These are phyloP conservation scores for Pyrenopolyporus hunteri DNA, from an alignment of 495 filamentous ascomycete species.

Conservation along the genomic window DNA sequence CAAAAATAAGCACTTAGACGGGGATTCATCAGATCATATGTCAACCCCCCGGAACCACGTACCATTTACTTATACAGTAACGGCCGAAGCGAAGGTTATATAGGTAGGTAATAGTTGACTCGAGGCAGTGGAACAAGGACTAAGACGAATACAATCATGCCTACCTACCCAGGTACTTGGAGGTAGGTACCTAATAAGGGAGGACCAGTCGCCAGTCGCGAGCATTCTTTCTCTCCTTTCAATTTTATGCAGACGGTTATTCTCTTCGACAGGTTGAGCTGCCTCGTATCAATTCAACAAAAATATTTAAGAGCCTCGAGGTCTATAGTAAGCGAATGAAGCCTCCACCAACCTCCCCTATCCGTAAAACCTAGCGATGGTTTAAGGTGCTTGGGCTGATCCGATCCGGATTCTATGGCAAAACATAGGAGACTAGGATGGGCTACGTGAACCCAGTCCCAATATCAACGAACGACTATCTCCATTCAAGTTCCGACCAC, in stretches of 20 bases:
- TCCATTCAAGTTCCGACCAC: background rate
- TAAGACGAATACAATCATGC: too few species aligned
- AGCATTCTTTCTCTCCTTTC: background rate
- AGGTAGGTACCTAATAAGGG: too few species aligned
- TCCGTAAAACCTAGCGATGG: background rate
- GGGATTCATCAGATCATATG: too few species aligned
- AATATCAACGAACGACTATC: constrained; percentile 2
- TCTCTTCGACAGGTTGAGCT: constrained; percentile 1
- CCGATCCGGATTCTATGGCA: background rate
- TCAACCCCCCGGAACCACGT: too few species aligned
- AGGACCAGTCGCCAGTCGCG: background rate
- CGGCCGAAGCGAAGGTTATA: too few species aligned
- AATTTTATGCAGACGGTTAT: too few species aligned
- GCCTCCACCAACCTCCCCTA: background rate
- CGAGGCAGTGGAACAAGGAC: too few species aligned
- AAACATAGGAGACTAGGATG: constrained; percentile 1
- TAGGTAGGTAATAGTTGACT: too few species aligned
- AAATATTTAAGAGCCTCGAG: constrained; percentile 20
- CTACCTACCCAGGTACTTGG: background rate
- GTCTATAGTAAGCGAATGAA: constrained; percentile 15
- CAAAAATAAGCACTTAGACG: too few species aligned
- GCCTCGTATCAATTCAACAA: background rate
- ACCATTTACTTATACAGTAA: too few species aligned
- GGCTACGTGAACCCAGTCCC: background rate
- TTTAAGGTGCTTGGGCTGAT: background rate